Base-by-base conservation (phyloP, 2,329 filamentous ascomycete genomes). In the Rhynchosporium agropyri region DNA sequence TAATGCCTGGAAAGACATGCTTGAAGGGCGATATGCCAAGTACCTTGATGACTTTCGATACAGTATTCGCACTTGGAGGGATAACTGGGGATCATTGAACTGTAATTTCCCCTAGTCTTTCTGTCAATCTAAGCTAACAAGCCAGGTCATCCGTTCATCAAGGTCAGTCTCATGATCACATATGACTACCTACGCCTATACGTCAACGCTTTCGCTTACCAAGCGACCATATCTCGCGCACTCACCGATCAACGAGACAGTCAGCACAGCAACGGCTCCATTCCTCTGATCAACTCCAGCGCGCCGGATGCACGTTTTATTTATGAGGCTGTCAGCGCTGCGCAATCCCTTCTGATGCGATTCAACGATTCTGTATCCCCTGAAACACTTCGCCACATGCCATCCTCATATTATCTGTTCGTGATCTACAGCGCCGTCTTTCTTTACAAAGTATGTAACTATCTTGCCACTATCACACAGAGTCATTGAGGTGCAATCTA, bases 141-240 rank as follows among this genome's bases (percentile, higher is more conserved):
- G 10, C 42, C 59, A 84, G 83, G 83, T 71, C 88, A 87, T 1
- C 80, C 84, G 1, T 83, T 84, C 5, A 82, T 90, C 66, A 89
- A 89, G 72, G 84, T 85, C 3, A 89, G 84, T 4, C 75, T 91
- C 2, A 79, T 89, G 29, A 80, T 91, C 70, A 89, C 87, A 0
- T 90, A 90, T 70, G 87, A 91, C 68, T 91, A 90, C 70, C 76
- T 91, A 1, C 82, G 88, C 6, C 79, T 91, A 0, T 91, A 91
- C 73, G 89, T 88, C 56, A 90, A 90, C 63, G 88, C 89, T 0
- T 91, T 91, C 71, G 89, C 88, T 1, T 91, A 91, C 68, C 89
- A 91, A 72, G 88, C 89, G 2, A 89, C 87, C 0, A 84, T 83
- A 56, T 84, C 76, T 68, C 83, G 80, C 70, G 82, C 75, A 61